phyloP scores from a whole-genome alignment of 495 filamentous ascomycete species.

The Penicillium longicatenatum region DNA sequence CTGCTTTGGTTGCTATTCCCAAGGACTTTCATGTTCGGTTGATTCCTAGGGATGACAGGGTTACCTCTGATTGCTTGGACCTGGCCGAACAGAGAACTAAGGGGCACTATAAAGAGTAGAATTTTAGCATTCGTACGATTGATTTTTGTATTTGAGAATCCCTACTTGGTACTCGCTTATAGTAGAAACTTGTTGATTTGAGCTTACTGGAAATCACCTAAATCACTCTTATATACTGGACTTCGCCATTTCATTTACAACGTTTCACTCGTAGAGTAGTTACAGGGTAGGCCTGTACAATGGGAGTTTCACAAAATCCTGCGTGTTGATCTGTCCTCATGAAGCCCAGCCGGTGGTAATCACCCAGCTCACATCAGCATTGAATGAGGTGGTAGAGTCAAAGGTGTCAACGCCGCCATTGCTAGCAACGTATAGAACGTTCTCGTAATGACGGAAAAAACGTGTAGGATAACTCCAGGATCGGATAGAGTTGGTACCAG shows the following conservation, averaged over 20 bases:
- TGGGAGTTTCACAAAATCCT: neutral
- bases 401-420: constrained; percentile 55
- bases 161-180: neutral
- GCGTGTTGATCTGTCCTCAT: neutral
- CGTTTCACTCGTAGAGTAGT: neutral
- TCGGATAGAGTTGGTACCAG: constrained; percentile 45
- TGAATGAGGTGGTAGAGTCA: constrained; percentile 48
- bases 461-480: constrained; percentile 60
- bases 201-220: neutral
- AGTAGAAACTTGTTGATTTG: neutral
- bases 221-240: neutral
- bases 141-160: too few species aligned
- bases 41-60: constrained; percentile 43
- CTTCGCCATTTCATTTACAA: neutral
- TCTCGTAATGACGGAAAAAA: constrained; percentile 53
- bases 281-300: neutral
- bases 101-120: constrained; percentile 46
- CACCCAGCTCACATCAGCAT: constrained; percentile 53
- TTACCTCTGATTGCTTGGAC: constrained; percentile 37
- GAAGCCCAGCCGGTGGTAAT: constrained; percentile 47
- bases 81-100: constrained; percentile 38
- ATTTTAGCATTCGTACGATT: neutral
- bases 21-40: constrained; percentile 54
- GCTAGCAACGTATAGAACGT: constrained; percentile 49
- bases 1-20: constrained; percentile 56